These are phyloP conservation scores for Monosporascus sp. DNA, from an alignment of 2,329 filamentous ascomycete species.

Conservation along the genomic window DNA sequence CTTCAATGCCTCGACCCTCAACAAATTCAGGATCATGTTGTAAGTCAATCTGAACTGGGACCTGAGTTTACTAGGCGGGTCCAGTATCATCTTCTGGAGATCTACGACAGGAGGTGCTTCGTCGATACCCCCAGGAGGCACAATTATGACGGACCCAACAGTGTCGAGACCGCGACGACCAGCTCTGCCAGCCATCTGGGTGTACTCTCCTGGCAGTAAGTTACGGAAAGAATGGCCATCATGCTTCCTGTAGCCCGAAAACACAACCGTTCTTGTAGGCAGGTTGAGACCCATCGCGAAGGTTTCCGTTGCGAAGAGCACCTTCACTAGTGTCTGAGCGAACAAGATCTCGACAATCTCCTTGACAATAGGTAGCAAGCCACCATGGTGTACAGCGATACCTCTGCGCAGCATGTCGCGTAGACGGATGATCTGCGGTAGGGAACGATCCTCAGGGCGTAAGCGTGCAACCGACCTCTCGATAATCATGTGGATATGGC, in stretches of 20 bases:
- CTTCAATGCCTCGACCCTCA: constrained; percentile 92
- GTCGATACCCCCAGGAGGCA: constrained; percentile 70
- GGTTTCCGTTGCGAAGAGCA: constrained; percentile 95
- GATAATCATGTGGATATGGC: constrained; percentile 94
- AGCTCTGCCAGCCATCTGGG: constrained; percentile 95
- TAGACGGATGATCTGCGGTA: constrained; percentile 89
- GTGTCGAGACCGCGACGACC: constrained; percentile 88
- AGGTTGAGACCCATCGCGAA: constrained; percentile 98
- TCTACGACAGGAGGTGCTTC: constrained; percentile 83
- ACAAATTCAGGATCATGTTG: constrained; percentile 97
- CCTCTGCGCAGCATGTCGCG: constrained; percentile 81
- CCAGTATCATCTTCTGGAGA: constrained; percentile 89
- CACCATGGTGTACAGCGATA: constrained; percentile 94
- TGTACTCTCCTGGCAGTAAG: constrained; percentile 90
- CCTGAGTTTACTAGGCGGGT: constrained; percentile 87
- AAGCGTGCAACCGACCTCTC: constrained; percentile 89
- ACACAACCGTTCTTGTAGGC: constrained; percentile 92
- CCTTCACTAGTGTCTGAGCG: constrained; percentile 89
- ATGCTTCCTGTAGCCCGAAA: constrained; percentile 94
- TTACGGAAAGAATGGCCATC: constrained; percentile 91
- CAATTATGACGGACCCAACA: constrained; percentile 91
- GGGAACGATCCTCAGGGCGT: constrained; percentile 78
- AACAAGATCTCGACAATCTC: constrained; percentile 97
- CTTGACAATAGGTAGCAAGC: constrained; percentile 91
- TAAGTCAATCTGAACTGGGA: constrained; percentile 97